Base-by-base conservation (phyloP, 2,329 filamentous ascomycete genomes). In the Colletotrichum horii region DNA sequence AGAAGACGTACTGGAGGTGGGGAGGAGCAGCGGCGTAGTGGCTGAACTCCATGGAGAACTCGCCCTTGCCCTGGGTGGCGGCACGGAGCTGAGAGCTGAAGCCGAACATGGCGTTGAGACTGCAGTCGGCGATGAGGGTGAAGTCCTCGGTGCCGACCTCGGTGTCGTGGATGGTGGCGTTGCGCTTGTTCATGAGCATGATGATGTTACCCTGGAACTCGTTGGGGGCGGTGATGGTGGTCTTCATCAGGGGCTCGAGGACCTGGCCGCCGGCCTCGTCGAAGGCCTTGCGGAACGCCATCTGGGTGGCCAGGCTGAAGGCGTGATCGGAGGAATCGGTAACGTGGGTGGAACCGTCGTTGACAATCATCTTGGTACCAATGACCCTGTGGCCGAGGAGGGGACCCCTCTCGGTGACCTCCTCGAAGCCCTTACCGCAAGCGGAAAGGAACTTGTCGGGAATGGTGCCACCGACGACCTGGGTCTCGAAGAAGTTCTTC, bases 21-120 rank as follows among this genome's bases (percentile, higher is more conserved):
- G 92, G 92, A 65, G 96, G 94, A 75, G 97, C 95, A 67, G 95
- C 90, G 68, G 94, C 93, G 82, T 99, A 99, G 87, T 98, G 97
- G 85, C 94, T 97, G 82, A 99, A 99, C 87, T 99, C 97, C 97
- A 99, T 98, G 81, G 91, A 94, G 83, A 98, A 99, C 88, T 99
- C 97, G 81, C 97, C 97, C 90, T 99, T 99, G 77, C 97, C 97
- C 88, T 99, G 97, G 3, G 96, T 98, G 26, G 96, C 95, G 16
- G 97, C 97, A 80, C 97, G 92, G 79, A 99, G 87, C 86, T 98
- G 95, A 56, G 93, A 95, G 81, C 93, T 96, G 88, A 99, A 98
- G 78, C 97, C 97, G 84, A 99, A 99, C 97, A 99, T 99, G 84
- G 94, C 92, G 84, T 98, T 98, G 83, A 99, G 86, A 83, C 94